These are phyloP conservation scores for Cylindrodendrum hubeiense DNA, from an alignment of 2,329 filamentous ascomycete genomes.

Conservation along the genomic window DNA sequence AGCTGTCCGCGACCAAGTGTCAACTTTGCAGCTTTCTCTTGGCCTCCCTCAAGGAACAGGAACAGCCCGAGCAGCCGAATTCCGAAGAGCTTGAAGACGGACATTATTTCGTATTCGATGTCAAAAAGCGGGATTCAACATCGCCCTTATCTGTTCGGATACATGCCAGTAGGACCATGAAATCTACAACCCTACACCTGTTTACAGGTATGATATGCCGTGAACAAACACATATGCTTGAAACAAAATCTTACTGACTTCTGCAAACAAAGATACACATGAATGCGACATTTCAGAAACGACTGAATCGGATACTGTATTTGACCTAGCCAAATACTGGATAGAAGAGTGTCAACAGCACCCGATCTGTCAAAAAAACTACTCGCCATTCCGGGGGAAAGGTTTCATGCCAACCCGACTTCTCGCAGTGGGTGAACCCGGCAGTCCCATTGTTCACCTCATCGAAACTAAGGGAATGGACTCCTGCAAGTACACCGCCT, in stretches of 20 bases:
- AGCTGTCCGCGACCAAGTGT: neutral
- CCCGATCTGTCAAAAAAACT: neutral
- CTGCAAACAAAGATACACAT: neutral
- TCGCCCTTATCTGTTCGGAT: too few species aligned
- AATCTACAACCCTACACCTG: too few species aligned
- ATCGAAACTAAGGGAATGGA: neutral
- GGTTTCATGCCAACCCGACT: neutral
- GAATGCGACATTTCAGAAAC: neutral
- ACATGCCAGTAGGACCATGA: too few species aligned
- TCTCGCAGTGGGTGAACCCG: neutral
- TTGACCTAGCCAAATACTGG: neutral
- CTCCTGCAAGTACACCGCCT: neutral
- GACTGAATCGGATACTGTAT: neutral
- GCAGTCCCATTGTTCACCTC: neutral
- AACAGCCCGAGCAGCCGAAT: too few species aligned
- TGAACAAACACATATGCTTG: neutral
- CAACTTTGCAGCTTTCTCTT: neutral
- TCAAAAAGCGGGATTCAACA: too few species aligned
- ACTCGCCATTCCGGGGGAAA: neutral
- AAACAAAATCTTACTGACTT: neutral
- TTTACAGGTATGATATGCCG: too few species aligned
- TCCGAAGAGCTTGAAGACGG: too few species aligned
- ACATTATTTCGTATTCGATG: too few species aligned
- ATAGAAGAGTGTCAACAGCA: neutral
- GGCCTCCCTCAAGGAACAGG: too few species aligned